Evolutionary conservation across 805 yeast genomes (phyloP), one percentile per base, ranked within the genome.

Genomic region (Candida silvicultrix): DNA sequence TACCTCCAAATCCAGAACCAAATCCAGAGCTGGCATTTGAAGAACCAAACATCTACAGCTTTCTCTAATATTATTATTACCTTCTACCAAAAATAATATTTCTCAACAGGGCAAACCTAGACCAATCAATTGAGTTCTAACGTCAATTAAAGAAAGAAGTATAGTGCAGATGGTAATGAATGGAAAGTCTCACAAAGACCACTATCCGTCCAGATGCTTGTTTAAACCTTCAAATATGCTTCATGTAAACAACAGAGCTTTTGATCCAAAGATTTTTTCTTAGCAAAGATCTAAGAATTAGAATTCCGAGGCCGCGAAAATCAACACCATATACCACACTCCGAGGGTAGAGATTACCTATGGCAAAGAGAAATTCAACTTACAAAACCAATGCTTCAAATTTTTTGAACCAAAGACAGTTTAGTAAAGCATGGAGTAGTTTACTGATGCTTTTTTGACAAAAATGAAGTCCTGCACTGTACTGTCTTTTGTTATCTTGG

Each of bases 31-130:
- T 40, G 28, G 46, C 47, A 40, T 43, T 54, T 5, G 51, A 43
- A 7, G 48, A 40, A 18, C 55, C 54, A 42, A 52, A 52, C 53
- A 52, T 50, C 21, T 34, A 34, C n/a, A 21, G 4, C 5, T 11
- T 15, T 34, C 16, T 32, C 18, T 34, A 18, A 10, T 34, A 18
- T 18, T 28, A 10, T 11, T 10, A 28, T 28, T 4, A 28, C 14
- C 9, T 28, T 14, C 31, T 28, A 10, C 31, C 12, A 11, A 28
- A 11, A 10, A 14, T 28, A 10, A 28, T 28, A n/a, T 28, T 11
- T 28, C 14, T 28, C 4, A 10, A 28, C 8, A 10, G 31, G 12
- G 12, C 31, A 9, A 12, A n/a, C n/a, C 7, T n/a, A n/a, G 4
- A 4, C 36, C 10, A 35, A 23, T 11, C 38, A 35, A 35, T 35